Base-by-base conservation (phyloP, 768 basidiomycete genomes). In the Pholiota molesta region DNA sequence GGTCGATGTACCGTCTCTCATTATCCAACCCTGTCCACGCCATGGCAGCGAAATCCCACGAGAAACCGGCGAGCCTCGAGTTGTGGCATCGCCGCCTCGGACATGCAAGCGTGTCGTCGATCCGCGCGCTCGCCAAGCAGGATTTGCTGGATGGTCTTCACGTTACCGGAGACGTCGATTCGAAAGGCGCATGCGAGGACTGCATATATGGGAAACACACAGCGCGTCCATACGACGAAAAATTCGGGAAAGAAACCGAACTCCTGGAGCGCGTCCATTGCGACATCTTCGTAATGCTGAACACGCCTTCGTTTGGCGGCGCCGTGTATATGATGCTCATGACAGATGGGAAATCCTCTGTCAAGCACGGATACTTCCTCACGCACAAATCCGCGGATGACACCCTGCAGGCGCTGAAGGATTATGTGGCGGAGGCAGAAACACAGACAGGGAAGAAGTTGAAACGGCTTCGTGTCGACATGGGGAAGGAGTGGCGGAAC, bases 41-140 rank as follows among this genome's bases (percentile, higher is more conserved):
- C 5, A 56, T 65, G 4, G 51, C 64, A 5, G 55, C 60, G 5
- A 28, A 59, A 8, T 71, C 69, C 3, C 65, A 66, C 13, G 58
- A 65, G 7, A 55, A 66, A 23, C 68, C 69, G 4, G 62, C 13
- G 62, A 59, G 63, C 49, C 33, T 72, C 26, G 64, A 65, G 1
- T 61, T 56, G 0, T 74, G 72, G 72, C 76, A 77, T 57, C 62
- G 11, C 62, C 62, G 71, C 2, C 63, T 76, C 37, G 68, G 66
- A 0, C 73, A 77, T 54, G 35, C 39, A 13, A 39, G 55, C 17
- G 19, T 56, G 33, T 16, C 17, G 2, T 9, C 31, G 13, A 60
- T 62, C 0, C 59, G 61, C 0, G 57, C 63, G 0, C 53, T 58
- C 5, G 28, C 55, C 0, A 66, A 73, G 7, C 37, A 59, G 9